Base-by-base conservation (phyloP, 1,284 basidiomycete genomes). In the Cryptococcus sp. region DNA sequence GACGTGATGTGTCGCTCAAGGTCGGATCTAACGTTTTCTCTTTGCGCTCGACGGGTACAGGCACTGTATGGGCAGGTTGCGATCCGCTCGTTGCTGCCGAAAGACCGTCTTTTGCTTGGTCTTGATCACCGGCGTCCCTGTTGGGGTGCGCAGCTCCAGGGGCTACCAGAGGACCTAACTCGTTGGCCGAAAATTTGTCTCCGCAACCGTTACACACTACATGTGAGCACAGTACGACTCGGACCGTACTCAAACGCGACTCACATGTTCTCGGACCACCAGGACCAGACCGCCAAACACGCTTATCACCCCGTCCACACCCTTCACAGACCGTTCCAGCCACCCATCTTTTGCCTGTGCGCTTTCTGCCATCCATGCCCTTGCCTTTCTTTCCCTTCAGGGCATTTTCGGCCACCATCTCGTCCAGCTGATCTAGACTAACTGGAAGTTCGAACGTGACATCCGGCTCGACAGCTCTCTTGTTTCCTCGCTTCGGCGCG, bases 401-500 rank as follows among this genome's bases (percentile, higher is more conserved):
- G 13, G 69, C 70, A 3, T 66, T 64, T 18, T 61, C 55, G 46
- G 69, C 71, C 5, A 73, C 69, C 19, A 59, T 49, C 60, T 73
- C 67, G 49, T 73, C 71, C 4, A 73, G 57, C 28, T 56, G 55
- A 22, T 72, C 71, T 1, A 72, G 59, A 22, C 63, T 67, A 0
- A 73, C 63, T 4, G 71, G 71, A 64, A 73, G 63, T 52, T 73
- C 71, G 49, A 70, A 73, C 16, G 62, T 64, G 13, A 73, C 67
- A 10, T 50, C 52, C 40, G 60, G 54, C 49, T 69, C 66, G 16
- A 28, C 40, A 37, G 31, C 51, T 34, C 36, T 36, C 44, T 55
- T 58, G 23, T 50, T 42, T 37, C 53, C 50, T 42, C 43, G 36
- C 14, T 37, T 45, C 13, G 47, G 50, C 24, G 49, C 42, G 11